These are phyloP conservation scores for Rubia balearica DNA, from an alignment of 305 asterid genomes.

Conservation along the genomic window DNA sequence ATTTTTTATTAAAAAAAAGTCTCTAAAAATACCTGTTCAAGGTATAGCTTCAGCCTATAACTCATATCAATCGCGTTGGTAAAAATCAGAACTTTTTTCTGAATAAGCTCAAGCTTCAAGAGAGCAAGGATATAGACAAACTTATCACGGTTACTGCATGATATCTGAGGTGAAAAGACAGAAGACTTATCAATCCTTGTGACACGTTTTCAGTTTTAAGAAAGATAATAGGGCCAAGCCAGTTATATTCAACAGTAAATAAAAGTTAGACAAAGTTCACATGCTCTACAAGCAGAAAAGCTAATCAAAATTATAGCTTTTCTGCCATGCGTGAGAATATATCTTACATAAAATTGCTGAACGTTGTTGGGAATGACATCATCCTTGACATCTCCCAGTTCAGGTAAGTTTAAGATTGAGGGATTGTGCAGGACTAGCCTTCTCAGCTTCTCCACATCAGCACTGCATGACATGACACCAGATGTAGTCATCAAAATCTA, in stretches of 20 bases:
- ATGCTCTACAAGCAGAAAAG: background rate
- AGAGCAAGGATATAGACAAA: constrained; percentile 74
- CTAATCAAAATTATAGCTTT: background rate
- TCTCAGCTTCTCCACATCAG: constrained; percentile 84
- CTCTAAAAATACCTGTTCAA: constrained; percentile 2
- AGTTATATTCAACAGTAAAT: background rate
- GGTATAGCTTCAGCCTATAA: constrained; percentile 49
- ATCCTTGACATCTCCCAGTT: constrained; percentile 74
- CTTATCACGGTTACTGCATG: constrained; percentile 71
- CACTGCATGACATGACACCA: constrained; percentile 43
- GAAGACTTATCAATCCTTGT: constrained; percentile 15
- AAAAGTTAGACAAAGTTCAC: background rate
- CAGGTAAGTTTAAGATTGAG: constrained; percentile 65
- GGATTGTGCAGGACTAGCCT: constrained; percentile 91
- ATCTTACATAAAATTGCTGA: constrained; percentile 82
- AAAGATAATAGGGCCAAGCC: background rate
- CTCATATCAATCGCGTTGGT: constrained; percentile 80
- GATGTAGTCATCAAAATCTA: background rate
- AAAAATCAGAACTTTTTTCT: constrained; percentile 80
- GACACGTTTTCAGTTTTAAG: background rate
- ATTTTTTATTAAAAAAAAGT: background rate
- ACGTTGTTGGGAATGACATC: constrained; percentile 75
- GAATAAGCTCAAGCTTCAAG: constrained; percentile 69
- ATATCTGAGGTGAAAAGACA: constrained; percentile 47
- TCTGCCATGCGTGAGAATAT: background rate